These are phyloP conservation scores for Poa annua DNA, from an alignment of 176 grass and related monocot species.

Conservation along the genomic window DNA sequence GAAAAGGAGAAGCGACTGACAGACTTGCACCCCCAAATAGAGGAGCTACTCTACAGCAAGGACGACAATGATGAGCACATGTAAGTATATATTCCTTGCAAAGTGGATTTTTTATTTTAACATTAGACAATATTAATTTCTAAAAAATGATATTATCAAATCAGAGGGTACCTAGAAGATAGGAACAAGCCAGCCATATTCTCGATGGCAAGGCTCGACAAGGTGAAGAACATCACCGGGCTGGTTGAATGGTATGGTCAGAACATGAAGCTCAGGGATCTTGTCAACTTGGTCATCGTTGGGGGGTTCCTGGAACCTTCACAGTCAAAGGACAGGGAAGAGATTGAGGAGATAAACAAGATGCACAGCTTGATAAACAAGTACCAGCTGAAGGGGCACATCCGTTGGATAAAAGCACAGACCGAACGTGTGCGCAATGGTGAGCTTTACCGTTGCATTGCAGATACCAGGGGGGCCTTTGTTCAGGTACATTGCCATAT, in stretches of 20 bases:
- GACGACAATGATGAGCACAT: constrained; percentile 75
- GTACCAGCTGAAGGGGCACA: constrained; percentile 81
- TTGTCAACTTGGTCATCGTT: constrained; percentile 82
- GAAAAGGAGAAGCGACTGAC: constrained; percentile 78
- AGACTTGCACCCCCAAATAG: constrained; percentile 64
- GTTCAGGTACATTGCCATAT: constrained; percentile 63
- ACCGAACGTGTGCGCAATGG: constrained; percentile 86
- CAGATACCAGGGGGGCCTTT: constrained; percentile 86
- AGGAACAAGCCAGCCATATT: constrained; percentile 58
- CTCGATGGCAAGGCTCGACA: constrained; percentile 94
- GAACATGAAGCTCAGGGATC: constrained; percentile 79
- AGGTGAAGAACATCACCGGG: constrained; percentile 94
- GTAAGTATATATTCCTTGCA: constrained; percentile 45
- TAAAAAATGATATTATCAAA: constrained; percentile 35
- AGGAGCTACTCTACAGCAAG: constrained; percentile 85
- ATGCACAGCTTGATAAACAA: constrained; percentile 85
- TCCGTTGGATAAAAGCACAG: constrained; percentile 90
- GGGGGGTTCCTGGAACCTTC: constrained; percentile 77
- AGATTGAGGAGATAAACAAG: constrained; percentile 96
- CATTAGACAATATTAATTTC: background rate
- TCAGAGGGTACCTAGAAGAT: constrained; percentile 75
- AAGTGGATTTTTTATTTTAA: constrained; percentile 12
- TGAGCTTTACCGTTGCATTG: constrained; percentile 91
- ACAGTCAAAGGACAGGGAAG: constrained; percentile 93
- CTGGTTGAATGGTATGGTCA: constrained; percentile 92